Conservation (phyloP, 148 eudicot genomes). For the Fallopia convolvulus region DNA sequence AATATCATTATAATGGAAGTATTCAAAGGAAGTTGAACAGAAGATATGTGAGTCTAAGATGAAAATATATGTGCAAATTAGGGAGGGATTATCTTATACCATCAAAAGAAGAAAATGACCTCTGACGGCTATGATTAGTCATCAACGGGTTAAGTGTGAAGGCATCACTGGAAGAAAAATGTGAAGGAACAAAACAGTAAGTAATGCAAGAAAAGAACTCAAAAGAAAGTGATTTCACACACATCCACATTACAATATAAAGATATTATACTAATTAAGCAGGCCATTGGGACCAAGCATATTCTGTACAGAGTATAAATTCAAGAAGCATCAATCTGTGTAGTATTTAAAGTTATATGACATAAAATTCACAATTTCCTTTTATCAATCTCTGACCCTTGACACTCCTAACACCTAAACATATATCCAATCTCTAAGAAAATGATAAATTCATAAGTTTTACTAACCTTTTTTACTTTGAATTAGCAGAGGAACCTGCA, state of each 20-base stretch:
- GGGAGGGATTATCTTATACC: slow-evolving; percentile 6
- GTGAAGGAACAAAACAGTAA: not conserved
- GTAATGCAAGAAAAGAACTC: not conserved
- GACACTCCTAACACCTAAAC: not conserved
- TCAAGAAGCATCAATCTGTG: not conserved
- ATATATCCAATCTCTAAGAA: not conserved
- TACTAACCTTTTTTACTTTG: slow-evolving; percentile 18
- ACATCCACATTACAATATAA: slow-evolving; percentile 1
- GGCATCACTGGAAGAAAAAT: not conserved
- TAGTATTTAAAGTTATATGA: not conserved
- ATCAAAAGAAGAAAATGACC: slow-evolving; percentile 15
- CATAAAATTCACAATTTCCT: not conserved
- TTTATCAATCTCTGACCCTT: not conserved
- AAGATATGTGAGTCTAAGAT: not conserved
- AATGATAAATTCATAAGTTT: too few relatives aligned
- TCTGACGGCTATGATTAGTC: not conserved
- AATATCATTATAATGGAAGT: not conserved
- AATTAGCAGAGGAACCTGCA: slow-evolving; percentile 19
- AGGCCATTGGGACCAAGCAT: not conserved
- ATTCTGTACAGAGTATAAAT: not conserved
- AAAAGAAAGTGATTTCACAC: not conserved
- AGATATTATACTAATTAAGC: not conserved
- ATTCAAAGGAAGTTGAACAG: not conserved
- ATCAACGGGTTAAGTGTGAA: not conserved
- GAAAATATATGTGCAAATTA: not conserved